Base-by-base conservation (phyloP, 139 green algal genomes). In the Pedinophyceae sp. region DNA sequence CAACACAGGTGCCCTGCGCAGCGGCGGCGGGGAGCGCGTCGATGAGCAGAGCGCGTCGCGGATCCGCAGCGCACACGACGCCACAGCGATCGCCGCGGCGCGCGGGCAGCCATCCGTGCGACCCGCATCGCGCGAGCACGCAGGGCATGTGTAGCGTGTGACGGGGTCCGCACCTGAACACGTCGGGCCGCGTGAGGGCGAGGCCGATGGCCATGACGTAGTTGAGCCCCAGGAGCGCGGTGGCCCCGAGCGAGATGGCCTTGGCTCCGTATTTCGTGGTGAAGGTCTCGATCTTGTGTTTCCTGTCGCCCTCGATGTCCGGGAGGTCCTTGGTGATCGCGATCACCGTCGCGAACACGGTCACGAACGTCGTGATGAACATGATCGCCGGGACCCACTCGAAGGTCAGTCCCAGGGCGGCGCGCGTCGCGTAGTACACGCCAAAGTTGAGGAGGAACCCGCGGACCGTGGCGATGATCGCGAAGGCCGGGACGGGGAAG, bases 381-480 rank as follows among this genome's bases (percentile, higher is more conserved):
- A 60, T 70, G 54, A 93, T 83, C 55, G 78, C 65, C 2, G 85
- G 82, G 61, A 66, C 83, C 88, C 88, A 96, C 25, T 61, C 23
- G 51, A 97, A 97, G 4, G 78, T 65, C 59, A 93, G 61, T 13
- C 78, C 71, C 46, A 98, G 71, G 5, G 91, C 91, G 16, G 90
- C 88, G 3, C 86, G 67, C 0, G 83, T 85, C 20, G 91, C 87
- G 57, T 92, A 74, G 77, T 95, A 97, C n/a, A 98, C 91, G 0
- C 91, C 91, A 70, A 96, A 98, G 68, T 98, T 98, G 18, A 98
- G 78, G 54, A 98, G 73, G 65, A 97, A 91, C 19, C 91, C 91
- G 6, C 91, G 75, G 30, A 98, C 80, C 10, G 75, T 93, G 48
- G 90, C 90, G 40, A 98, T 98, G 74, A 97, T 97, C 23, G 93